Percentiles rank a stretch among this genome's conserved stretches.
These are phyloP conservation scores for Epichloe glyceriae DNA, from an alignment of 2,329 filamentous ascomycete genomes.

Conservation along the genomic window DNA sequence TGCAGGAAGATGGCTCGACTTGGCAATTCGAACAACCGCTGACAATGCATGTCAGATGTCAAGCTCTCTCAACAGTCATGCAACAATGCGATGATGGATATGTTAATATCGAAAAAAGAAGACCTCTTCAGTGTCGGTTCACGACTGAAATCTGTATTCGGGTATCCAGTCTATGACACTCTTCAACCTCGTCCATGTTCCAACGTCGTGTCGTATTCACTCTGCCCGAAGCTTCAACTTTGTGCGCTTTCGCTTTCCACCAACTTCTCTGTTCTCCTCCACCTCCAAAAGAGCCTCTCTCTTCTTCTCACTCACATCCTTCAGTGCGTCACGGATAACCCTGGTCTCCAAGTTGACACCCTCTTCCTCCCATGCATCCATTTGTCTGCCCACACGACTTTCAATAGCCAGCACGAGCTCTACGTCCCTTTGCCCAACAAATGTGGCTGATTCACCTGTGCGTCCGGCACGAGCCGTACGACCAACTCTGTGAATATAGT, in stretches of 20 bases:
- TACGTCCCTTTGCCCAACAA: constrained; percentile 89
- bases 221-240: constrained; percentile 41
- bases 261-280: constrained; percentile 81
- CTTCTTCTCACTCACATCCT: constrained; percentile 91
- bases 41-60: no score
- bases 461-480: constrained; percentile 88
- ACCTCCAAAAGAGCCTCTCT: constrained; percentile 81
- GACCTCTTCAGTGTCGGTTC: no score
- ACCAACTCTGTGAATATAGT: constrained; percentile 94
- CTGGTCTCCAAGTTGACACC: constrained; percentile 88
- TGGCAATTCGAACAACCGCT: no score
- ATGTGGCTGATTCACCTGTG: constrained; percentile 67
- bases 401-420: constrained; percentile 86
- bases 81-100: no score
- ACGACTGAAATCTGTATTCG: background rate
- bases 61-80: no score
- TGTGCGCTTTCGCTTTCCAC: constrained; percentile 61
- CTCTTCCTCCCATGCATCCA: constrained; percentile 79
- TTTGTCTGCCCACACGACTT: constrained; percentile 60
- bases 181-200: background rate
- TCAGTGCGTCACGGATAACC: constrained; percentile 73
- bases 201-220: constrained; percentile 3
- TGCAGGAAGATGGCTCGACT: no score
- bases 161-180: background rate
- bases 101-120: no score